A percentile compares a stretch with the other conserved stretches of the same genome.
Evolutionary conservation across 306 rosid genomes (phyloP).

Genomic region (Vicia villosa): DNA sequence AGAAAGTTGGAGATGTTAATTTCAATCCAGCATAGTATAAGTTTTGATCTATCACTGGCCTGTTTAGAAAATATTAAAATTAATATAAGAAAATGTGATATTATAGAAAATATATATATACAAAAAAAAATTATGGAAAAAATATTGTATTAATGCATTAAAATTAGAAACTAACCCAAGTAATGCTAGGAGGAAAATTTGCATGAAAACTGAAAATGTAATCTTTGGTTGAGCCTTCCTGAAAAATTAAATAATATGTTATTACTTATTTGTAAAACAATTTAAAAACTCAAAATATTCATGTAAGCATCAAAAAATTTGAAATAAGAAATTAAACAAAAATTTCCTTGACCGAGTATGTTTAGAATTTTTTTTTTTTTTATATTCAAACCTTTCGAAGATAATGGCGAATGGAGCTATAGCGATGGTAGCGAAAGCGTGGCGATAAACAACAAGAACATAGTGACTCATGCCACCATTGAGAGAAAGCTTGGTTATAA

Average conservation of each 20-base stretch:
- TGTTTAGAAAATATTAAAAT: conserved; percentile 22
- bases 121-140: background rate
- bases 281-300: background rate
- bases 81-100: background rate
- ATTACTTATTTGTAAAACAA: background rate
- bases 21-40: conserved; percentile 93
- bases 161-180: conserved; percentile 64
- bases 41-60: conserved; percentile 94
- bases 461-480: conserved; percentile 91
- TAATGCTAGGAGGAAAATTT: conserved; percentile 71
- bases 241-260: conserved; percentile 33
- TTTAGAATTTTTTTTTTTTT: background rate
- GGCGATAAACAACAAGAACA: conserved; percentile 92
- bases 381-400: conserved; percentile 62
- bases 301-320: background rate
- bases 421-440: conserved; percentile 72
- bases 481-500: conserved; percentile 79
- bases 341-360: background rate
- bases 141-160: background rate
- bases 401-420: conserved; percentile 76
- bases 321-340: background rate
- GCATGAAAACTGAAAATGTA: conserved; percentile 67
- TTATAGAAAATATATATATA: background rate
- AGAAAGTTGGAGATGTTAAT: conserved; percentile 82
- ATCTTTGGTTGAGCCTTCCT: conserved; percentile 83